These are phyloP conservation scores for Colletotrichum sp. DNA, from an alignment of 2,329 filamentous ascomycete genomes.

Conservation along the genomic window DNA sequence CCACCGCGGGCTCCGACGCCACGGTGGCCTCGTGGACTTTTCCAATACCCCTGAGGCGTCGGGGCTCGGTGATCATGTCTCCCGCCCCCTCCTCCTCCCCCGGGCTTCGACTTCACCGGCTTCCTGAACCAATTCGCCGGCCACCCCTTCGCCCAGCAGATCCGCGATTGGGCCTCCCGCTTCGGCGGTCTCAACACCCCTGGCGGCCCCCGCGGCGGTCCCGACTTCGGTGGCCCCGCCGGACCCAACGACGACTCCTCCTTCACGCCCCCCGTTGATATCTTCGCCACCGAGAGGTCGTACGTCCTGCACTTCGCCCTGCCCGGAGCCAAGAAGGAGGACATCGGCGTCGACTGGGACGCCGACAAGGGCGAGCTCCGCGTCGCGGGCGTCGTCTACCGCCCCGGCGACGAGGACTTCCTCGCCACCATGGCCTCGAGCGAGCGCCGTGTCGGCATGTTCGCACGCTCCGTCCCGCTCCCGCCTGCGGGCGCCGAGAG, in stretches of 20 bases:
- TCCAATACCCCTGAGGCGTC: too few species aligned
- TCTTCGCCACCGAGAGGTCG: constrained; percentile 71
- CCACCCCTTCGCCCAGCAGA: constrained; percentile 47
- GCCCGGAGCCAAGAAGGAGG: constrained; percentile 80
- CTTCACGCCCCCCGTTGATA: constrained; percentile 72
- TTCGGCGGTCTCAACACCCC: not conserved
- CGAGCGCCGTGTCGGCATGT: constrained; percentile 76
- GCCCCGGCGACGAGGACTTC: constrained; percentile 74
- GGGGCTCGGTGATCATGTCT: too few species aligned
- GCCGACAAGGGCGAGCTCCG: constrained; percentile 68
- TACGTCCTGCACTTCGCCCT: constrained; percentile 79
- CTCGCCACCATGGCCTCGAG: constrained; percentile 65
- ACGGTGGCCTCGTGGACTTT: too few species aligned
- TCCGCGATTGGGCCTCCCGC: constrained; percentile 41
- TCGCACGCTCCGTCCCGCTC: constrained; percentile 73
- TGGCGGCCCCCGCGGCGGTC: constrained; percentile 11
- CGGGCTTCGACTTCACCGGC: constrained; percentile 40
- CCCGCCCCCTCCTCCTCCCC: too few species aligned
- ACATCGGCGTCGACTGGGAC: constrained; percentile 80
- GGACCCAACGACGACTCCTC: constrained; percentile 33
- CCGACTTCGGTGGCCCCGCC: not conserved
- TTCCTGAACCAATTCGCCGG: constrained; percentile 40
- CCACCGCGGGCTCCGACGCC: too few species aligned
- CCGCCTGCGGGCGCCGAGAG: constrained; percentile 45
- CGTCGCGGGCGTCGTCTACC: constrained; percentile 75